Conservation (phyloP, 2,329 filamentous ascomycete species). For the Sordariomycetes sp. region DNA sequence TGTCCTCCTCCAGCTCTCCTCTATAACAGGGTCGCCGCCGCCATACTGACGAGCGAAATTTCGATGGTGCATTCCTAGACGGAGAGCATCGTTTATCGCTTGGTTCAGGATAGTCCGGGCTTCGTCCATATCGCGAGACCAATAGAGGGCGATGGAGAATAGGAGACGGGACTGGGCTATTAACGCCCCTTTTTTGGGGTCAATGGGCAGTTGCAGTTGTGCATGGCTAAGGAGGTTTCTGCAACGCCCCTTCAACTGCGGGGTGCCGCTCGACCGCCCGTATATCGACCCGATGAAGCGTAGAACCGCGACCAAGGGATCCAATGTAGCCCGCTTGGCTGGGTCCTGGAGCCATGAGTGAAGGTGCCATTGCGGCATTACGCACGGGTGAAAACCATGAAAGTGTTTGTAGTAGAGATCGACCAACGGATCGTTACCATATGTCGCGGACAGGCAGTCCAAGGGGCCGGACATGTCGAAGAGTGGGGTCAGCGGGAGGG, state of each 20-base stretch:
- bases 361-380: slow-evolving; percentile 11
- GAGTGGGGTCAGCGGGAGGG: not conserved
- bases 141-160: slow-evolving; percentile 21
- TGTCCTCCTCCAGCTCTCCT: slow-evolving; percentile 52
- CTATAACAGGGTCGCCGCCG: slow-evolving; percentile 27
- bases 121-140: slow-evolving; percentile 13
- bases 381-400: slow-evolving; percentile 17
- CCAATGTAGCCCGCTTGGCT: slow-evolving; percentile 5
- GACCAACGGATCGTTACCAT: slow-evolving; percentile 12
- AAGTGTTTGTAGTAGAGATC: slow-evolving; percentile 21
- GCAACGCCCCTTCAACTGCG: slow-evolving; percentile 3
- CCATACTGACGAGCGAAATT: slow-evolving; percentile 37
- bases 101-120: slow-evolving; percentile 19
- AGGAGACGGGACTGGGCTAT: slow-evolving; percentile 21
- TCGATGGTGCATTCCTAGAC: slow-evolving; percentile 43
- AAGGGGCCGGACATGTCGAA: not conserved
- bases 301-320: slow-evolving; percentile 13
- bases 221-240: slow-evolving; percentile 2
- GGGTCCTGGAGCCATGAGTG: slow-evolving; percentile 5
- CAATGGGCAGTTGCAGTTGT: not conserved
- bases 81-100: slow-evolving; percentile 43
- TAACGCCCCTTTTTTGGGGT: slow-evolving; percentile 10
- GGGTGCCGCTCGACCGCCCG: slow-evolving; percentile 6
- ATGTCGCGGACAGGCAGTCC: slow-evolving; percentile 2
- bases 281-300: slow-evolving; percentile 21